Conservation (phyloP, 495 filamentous ascomycete species). For the Apiosordaria backusii region DNA sequence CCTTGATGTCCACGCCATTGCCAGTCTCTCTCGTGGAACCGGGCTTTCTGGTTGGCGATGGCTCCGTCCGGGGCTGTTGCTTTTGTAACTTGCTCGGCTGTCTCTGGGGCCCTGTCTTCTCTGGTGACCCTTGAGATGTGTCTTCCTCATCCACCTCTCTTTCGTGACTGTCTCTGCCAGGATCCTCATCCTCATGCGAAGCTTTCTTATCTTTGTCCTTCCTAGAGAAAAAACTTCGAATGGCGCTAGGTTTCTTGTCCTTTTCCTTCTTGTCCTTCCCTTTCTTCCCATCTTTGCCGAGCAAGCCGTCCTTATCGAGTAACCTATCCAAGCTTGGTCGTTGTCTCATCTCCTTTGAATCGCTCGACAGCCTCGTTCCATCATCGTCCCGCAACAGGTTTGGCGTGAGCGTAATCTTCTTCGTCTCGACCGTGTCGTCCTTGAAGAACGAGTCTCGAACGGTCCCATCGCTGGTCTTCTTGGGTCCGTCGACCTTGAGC, state of each 20-base stretch:
- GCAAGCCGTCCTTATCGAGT: slow-evolving; percentile 45
- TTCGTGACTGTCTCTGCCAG: slow-evolving; percentile 51
- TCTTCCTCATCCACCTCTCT: slow-evolving; percentile 46
- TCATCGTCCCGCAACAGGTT: slow-evolving; percentile 87
- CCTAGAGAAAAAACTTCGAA: slow-evolving; percentile 91
- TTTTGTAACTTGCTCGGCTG: slow-evolving; percentile 75
- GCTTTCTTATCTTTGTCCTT: slow-evolving; percentile 82
- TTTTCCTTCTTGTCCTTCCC: slow-evolving; percentile 79
- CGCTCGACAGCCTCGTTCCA: slow-evolving; percentile 54
- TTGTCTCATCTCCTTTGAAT: slow-evolving; percentile 59
- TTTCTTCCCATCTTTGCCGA: slow-evolving; percentile 51
- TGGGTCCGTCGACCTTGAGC: slow-evolving; percentile 45
- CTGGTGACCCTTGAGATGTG: slow-evolving; percentile 30
- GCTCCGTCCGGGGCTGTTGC: slow-evolving; percentile 50
- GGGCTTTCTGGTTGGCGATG: slow-evolving; percentile 50
- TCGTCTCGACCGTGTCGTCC: slow-evolving; percentile 89
- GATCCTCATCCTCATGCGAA: slow-evolving; percentile 64
- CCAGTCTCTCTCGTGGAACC: slow-evolving; percentile 18
- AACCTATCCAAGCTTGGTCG: slow-evolving; percentile 53
- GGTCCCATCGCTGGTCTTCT: slow-evolving; percentile 76
- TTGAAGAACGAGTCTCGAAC: slow-evolving; percentile 94
- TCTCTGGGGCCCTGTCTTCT: slow-evolving; percentile 47
- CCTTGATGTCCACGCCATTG: slow-evolving; percentile 29
- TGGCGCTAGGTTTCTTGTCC: slow-evolving; percentile 86
- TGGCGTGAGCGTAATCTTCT: slow-evolving; percentile 95